phyloP scores from a whole-genome alignment of 306 rosid species.

The Cicer pinnatifidum region DNA sequence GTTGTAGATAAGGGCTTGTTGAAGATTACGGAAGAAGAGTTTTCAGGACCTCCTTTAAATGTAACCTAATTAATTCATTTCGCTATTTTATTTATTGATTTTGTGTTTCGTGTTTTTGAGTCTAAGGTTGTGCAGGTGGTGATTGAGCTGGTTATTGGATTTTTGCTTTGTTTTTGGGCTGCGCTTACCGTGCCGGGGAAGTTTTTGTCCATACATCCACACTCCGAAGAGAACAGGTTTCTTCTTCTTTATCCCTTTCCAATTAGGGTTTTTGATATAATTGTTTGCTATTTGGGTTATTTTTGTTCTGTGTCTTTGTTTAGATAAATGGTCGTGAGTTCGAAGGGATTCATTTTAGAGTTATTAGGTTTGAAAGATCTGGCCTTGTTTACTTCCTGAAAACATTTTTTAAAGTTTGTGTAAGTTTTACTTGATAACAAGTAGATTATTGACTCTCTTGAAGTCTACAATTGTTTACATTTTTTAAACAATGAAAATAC shows the following conservation, averaged over 20 bases:
- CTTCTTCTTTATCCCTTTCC: neutral
- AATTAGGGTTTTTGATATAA: neutral
- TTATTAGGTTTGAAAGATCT: neutral
- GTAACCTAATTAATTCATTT: slow-evolving; percentile 44
- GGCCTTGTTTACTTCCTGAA: too few species aligned
- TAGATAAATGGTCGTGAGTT: neutral
- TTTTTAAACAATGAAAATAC: too few species aligned
- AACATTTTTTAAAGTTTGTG: too few species aligned
- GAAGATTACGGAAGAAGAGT: slow-evolving; percentile 81
- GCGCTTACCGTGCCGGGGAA: slow-evolving; percentile 73
- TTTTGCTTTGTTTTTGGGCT: slow-evolving; percentile 73
- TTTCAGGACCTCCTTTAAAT: slow-evolving; percentile 69
- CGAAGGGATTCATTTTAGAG: too few species aligned
- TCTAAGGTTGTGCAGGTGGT: slow-evolving; percentile 56
- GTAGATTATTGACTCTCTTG: too few species aligned
- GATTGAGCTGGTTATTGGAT: slow-evolving; percentile 64
- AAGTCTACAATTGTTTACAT: too few species aligned
- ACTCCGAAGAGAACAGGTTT: slow-evolving; percentile 81
- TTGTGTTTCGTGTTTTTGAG: neutral
- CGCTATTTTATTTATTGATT: neutral
- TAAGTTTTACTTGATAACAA: too few species aligned
- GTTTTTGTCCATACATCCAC: slow-evolving; percentile 70
- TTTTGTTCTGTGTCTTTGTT: slow-evolving; percentile 21
- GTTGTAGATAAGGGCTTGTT: slow-evolving; percentile 70
- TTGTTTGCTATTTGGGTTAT: neutral